These are phyloP conservation scores for Butyriboletus loyo DNA, from an alignment of 768 basidiomycete genomes.

Conservation along the genomic window DNA sequence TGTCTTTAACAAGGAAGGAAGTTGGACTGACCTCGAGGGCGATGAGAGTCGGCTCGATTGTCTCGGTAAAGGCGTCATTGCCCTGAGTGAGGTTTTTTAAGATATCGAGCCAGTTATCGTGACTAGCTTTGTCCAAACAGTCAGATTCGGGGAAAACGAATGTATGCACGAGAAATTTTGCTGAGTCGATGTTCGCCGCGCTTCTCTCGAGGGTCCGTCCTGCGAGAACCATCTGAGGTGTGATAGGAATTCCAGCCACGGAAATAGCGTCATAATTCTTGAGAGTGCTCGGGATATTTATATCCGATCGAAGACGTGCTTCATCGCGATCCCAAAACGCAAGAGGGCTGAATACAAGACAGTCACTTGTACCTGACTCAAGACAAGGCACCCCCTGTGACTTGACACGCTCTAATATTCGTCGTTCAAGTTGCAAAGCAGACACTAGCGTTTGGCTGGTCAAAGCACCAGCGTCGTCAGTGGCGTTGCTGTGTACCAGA, in stretches of 20 bases:
- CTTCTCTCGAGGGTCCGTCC: slow-evolving; percentile 57
- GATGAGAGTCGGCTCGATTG: slow-evolving; percentile 42
- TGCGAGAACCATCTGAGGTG: slow-evolving; percentile 74
- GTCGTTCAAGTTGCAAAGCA: slow-evolving; percentile 61
- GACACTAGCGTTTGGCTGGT: slow-evolving; percentile 60
- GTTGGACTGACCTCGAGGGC: slow-evolving; percentile 40
- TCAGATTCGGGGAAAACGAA: slow-evolving; percentile 79
- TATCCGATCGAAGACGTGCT: slow-evolving; percentile 48
- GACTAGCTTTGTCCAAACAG: slow-evolving; percentile 61
- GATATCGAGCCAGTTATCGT: slow-evolving; percentile 59
- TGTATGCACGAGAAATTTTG: slow-evolving; percentile 72
- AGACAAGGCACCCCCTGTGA: slow-evolving; percentile 51
- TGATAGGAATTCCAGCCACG: slow-evolving; percentile 61
- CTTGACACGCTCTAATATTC: slow-evolving; percentile 45
- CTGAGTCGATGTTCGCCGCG: slow-evolving; percentile 53
- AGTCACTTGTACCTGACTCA: slow-evolving; percentile 47
- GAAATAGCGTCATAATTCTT: slow-evolving; percentile 50
- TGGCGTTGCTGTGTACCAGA: slow-evolving; percentile 54
- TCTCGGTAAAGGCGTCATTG: slow-evolving; percentile 37
- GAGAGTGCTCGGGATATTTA: slow-evolving; percentile 58
- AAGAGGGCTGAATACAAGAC: slow-evolving; percentile 71
- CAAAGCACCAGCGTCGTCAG: slow-evolving; percentile 48
- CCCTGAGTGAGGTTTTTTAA: slow-evolving; percentile 43
- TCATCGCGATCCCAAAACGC: slow-evolving; percentile 73
- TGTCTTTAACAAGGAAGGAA: slow-evolving; percentile 12